A percentile compares a stretch with the other conserved stretches of the same genome.
These are phyloP conservation scores for Erythrophleum ivorense DNA, from an alignment of 331 rosid species.

Conservation along the genomic window DNA sequence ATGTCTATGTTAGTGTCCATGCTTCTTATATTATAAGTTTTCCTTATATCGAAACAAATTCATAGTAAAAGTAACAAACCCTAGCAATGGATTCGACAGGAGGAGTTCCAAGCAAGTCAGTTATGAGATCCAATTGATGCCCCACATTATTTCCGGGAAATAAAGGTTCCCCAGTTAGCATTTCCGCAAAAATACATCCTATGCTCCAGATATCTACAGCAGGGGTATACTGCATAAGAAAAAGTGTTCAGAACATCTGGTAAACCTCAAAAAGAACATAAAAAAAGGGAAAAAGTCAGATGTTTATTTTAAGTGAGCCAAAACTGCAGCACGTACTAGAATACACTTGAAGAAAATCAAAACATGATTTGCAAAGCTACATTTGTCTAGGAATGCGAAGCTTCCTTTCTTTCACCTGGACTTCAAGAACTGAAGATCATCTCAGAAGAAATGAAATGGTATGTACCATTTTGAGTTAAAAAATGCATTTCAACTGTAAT, in stretches of 20 bases:
- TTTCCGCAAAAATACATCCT: conserved; percentile 77
- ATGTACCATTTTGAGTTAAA: not conserved
- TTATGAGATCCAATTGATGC: conserved; percentile 69
- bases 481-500: not conserved
- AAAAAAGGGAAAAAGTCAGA: not conserved
- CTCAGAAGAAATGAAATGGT: not conserved
- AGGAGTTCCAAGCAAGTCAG: conserved; percentile 71
- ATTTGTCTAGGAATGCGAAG: not conserved
- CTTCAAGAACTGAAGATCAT: not conserved
- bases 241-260: not conserved
- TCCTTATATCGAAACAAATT: not conserved
- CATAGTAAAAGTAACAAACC: conserved; percentile 45
- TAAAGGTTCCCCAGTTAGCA: conserved; percentile 62
- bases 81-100: conserved; percentile 53
- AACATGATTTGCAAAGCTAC: not conserved
- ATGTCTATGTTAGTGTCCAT: not conserved
- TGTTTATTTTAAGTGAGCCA: not conserved
- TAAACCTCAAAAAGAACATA: not conserved
- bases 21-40: not conserved
- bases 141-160: conserved; percentile 67
- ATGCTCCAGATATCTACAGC: conserved; percentile 82
- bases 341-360: conserved; percentile 3
- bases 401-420: not conserved
- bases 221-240: conserved; percentile 67
- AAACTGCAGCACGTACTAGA: not conserved